These are phyloP conservation scores for Neurospora africana DNA, from an alignment of 495 filamentous ascomycete species.

Conservation along the genomic window DNA sequence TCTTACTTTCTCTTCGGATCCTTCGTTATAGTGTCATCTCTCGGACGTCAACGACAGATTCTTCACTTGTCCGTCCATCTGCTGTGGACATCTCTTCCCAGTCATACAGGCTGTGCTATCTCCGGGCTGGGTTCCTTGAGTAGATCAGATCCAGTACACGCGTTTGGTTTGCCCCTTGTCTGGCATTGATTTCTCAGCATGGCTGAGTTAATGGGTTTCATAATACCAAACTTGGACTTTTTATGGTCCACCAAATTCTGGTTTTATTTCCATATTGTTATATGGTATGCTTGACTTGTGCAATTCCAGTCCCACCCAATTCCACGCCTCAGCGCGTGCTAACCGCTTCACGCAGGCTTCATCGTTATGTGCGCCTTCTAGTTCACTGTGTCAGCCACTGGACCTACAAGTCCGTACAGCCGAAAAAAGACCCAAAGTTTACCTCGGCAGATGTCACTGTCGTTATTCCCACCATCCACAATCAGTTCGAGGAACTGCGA, in stretches of 20 bases:
- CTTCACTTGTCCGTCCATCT: background rate
- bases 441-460: slow-evolving; percentile 45
- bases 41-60: background rate
- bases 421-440: slow-evolving; percentile 33
- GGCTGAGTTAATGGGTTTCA: slow-evolving; percentile 24
- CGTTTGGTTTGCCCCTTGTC: background rate
- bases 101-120: background rate
- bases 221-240: slow-evolving; percentile 27
- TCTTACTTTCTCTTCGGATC: background rate
- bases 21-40: background rate
- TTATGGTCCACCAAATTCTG: slow-evolving; percentile 28
- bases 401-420: slow-evolving; percentile 35
- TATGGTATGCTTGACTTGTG: slow-evolving; percentile 29
- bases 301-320: background rate
- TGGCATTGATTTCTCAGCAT: slow-evolving; percentile 11
- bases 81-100: background rate
- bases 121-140: slow-evolving; percentile 2
- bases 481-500: slow-evolving; percentile 41
- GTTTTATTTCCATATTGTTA: slow-evolving; percentile 25
- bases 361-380: slow-evolving; percentile 42
- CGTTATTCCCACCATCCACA: slow-evolving; percentile 47
- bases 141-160: background rate
- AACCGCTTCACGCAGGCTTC: slow-evolving; percentile 25
- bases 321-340: slow-evolving; percentile 2
- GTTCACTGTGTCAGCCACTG: slow-evolving; percentile 43